These are phyloP conservation scores for Paecilomyces formosus DNA, from an alignment of 2,329 filamentous ascomycete species.

Conservation along the genomic window DNA sequence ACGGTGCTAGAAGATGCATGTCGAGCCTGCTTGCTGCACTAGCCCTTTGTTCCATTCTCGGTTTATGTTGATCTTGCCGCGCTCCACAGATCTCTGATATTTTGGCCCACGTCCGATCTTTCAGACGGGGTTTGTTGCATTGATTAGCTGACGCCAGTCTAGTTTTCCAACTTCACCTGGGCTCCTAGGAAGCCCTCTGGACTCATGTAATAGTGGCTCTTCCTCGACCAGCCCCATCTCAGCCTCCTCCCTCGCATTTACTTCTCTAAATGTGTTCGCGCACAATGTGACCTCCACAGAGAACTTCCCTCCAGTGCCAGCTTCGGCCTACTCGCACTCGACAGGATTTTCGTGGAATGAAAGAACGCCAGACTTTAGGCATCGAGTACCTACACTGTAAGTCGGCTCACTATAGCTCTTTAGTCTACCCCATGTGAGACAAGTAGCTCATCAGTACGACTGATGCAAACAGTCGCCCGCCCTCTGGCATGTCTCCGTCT, in stretches of 20 bases:
- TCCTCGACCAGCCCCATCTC: constrained; percentile 47
- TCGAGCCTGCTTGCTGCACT: constrained; percentile 1
- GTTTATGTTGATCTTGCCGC: background rate
- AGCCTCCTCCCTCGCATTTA: constrained; percentile 42
- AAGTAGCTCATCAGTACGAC: background rate
- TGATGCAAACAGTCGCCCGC: constrained; percentile 35
- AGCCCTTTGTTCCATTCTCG: constrained; percentile 2
- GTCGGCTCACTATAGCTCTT: constrained; percentile 8
- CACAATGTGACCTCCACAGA: constrained; percentile 20
- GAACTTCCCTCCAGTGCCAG: constrained; percentile 24
- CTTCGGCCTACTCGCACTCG: constrained; percentile 26
- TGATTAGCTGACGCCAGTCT: constrained; percentile 14
- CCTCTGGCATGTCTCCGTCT: constrained; percentile 37
- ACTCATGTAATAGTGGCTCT: constrained; percentile 47
- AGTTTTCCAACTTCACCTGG: constrained; percentile 46
- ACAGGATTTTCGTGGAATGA: constrained; percentile 24
- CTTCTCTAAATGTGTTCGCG: constrained; percentile 29
- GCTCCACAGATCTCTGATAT: constrained; percentile 4
- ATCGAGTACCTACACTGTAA: constrained; percentile 34
- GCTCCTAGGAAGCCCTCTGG: constrained; percentile 43
- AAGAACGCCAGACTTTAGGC: constrained; percentile 31
- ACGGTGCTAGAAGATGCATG: constrained; percentile 2
- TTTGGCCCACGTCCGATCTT: constrained; percentile 8
- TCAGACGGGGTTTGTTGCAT: constrained; percentile 9
- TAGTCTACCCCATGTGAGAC: background rate